Evolutionary conservation across 352 stramenopile genomes (phyloP).

Genomic region (Lagenidium giganteum): DNA sequence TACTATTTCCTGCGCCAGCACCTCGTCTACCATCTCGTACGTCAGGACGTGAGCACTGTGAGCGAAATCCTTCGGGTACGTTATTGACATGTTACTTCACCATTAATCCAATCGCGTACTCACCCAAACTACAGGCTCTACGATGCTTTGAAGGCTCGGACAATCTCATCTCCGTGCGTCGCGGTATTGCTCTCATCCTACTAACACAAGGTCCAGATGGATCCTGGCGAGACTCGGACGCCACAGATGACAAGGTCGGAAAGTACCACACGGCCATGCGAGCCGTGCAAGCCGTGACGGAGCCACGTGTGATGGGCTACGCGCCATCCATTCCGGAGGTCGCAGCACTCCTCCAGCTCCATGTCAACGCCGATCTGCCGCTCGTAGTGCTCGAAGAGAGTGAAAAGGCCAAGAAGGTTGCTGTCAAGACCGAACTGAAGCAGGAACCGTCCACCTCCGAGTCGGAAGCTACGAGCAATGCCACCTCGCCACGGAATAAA

Average conservation of each 20-base stretch:
- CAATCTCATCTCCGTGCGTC: slow-evolving; percentile 62
- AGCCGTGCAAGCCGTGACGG: slow-evolving; percentile 40
- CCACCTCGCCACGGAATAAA: neutral
- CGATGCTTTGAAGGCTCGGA: slow-evolving; percentile 65
- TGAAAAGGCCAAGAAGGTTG: slow-evolving; percentile 1
- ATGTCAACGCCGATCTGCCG: slow-evolving; percentile 55
- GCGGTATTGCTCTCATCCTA: slow-evolving; percentile 65
- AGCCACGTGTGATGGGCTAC: slow-evolving; percentile 41
- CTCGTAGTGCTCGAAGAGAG: slow-evolving; percentile 14
- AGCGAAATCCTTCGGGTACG: slow-evolving; percentile 64
- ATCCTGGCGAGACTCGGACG: slow-evolving; percentile 29
- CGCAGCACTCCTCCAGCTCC: slow-evolving; percentile 39
- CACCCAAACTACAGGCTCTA: slow-evolving; percentile 37
- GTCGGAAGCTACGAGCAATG: neutral
- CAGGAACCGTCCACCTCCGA: neutral
- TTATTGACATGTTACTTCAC: neutral
- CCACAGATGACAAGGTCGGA: slow-evolving; percentile 14
- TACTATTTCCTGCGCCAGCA: slow-evolving; percentile 88
- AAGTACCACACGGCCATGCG: slow-evolving; percentile 51
- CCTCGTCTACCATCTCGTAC: slow-evolving; percentile 68
- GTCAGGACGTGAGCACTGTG: slow-evolving; percentile 68
- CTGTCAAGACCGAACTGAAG: neutral
- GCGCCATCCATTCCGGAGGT: slow-evolving; percentile 57
- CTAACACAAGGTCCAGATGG: slow-evolving; percentile 52
- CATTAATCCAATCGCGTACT: neutral